Base-by-base conservation (phyloP, 1,284 basidiomycete genomes). In the Mycena citricolor region DNA sequence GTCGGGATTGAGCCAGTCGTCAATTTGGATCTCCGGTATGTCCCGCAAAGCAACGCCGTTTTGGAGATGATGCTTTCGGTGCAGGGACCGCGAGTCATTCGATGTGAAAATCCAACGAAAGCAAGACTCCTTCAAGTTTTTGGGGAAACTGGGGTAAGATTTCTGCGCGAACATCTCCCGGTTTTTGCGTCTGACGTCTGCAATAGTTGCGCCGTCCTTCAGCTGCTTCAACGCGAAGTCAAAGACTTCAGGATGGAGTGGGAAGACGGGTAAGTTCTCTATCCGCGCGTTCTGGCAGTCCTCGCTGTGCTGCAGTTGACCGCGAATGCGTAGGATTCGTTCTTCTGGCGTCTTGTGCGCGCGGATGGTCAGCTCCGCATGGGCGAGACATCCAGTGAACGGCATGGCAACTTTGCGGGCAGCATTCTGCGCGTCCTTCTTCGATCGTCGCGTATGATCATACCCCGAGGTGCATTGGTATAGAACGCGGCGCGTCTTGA, bases 341-440 rank as follows among this genome's bases (percentile, higher is more conserved):
- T 16, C 10, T 10, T 17, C n/a, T n/a, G n/a, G n/a, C n/a, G n/a
- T n/a, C 23, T 51, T 47, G 8, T 23, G 37, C n/a, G 32, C 44
- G 23, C 23, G 26, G 22, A 48, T 54, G 0, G 58, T 61, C n/a
- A 68, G 43, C 17, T 68, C 64, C 4, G 56, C 54, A 51, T 68
- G 65, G 1, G 64, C 66, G n/a, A 62, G 51, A 42, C 67, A 69
- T 1, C 59, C 61, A 0, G 61, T 63, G 47, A 60, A 66, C n/a
- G n/a, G n/a, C n/a, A n/a, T n/a, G n/a, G n/a, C n/a, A n/a, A n/a
- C n/a, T n/a, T n/a, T n/a, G n/a, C n/a, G n/a, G n/a, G n/a, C n/a
- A n/a, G n/a, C n/a, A n/a, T n/a, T n/a, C n/a, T n/a, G n/a, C n/a
- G n/a, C n/a, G n/a, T n/a, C n/a, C n/a, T n/a, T n/a, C n/a, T n/a